Evolutionary conservation across 2,329 filamentous ascomycete species (phyloP), one percentile per base, ranked within the genome.

Genomic region (Fusarium incarnatum): DNA sequence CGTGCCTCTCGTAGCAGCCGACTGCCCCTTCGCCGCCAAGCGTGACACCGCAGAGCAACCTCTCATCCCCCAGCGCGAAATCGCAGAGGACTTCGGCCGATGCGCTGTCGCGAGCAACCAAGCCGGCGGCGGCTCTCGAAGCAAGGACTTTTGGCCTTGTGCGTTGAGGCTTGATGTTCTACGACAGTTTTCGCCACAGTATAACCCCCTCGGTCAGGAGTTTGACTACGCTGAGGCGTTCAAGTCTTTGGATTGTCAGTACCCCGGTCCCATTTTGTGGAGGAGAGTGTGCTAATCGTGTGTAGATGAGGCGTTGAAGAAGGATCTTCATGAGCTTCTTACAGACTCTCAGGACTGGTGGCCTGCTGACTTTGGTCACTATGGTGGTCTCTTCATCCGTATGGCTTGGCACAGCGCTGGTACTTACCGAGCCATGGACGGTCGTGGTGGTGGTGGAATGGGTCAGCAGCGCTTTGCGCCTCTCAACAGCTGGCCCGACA

Each of bases 381-480:
- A 94, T 74, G 92, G 92, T 71, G 91, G 92, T 79, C 86, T 94
- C 28, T 94, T 94, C 79, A 86, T 94, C 77, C 91, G 92, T 61
- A 90, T 94, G 90, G 89, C 91, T 64, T 94, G 92, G 92, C 92
- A 94, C 84, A 89, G 89, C 71, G 88, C 92, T 27, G 92, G 92
- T 65, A 94, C 92, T 53, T 94, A 94, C 82, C 91, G 92, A 75
- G 88, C 91, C 77, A 85, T 84, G 55, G 92, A 94, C 73, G 92
- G 92, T 40, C 91, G 92, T 66, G 92, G 92, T 59, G 92, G 92
- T 64, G 90, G 88, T 75, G 92, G 91, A 56, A 83, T 88, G 77
- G 92, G 91, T 60, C 92, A 94, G 81, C 92, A 94, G 82, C 89
- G 92, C 42, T 94, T 94, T 75, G 91, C 92, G 56, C 92, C 92